These are phyloP conservation scores for Kalanchoe fedtschenkoi DNA, from an alignment of 164 flowering plant genomes.

Conservation along the genomic window DNA sequence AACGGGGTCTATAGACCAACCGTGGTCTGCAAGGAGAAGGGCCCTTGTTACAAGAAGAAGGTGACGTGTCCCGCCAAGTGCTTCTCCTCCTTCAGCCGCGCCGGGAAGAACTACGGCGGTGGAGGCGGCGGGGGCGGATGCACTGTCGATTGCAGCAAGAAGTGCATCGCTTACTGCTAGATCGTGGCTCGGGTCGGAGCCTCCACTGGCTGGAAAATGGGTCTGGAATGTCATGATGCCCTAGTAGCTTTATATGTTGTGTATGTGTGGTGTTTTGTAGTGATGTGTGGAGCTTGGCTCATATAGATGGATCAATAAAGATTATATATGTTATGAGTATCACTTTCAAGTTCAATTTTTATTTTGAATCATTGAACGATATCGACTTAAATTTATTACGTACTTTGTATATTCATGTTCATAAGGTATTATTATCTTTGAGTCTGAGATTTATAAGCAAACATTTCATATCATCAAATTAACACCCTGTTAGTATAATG, in stretches of 20 bases:
- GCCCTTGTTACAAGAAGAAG: constrained; percentile 69
- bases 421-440: too few relatives aligned
- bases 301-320: background rate
- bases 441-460: too few relatives aligned
- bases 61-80: constrained; percentile 81
- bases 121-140: constrained; percentile 98
- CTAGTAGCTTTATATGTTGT: background rate
- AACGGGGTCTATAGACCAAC: constrained; percentile 45
- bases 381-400: too few relatives aligned
- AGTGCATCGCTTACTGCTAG: constrained; percentile 68
- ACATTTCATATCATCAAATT: too few relatives aligned
- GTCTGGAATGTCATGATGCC: background rate
- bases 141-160: constrained; percentile 80
- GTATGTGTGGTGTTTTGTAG: background rate
- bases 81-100: constrained; percentile 54
- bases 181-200: background rate
- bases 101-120: constrained; percentile 68
- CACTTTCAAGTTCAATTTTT: too few relatives aligned
- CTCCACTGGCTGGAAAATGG: background rate
- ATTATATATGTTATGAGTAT: background rate
- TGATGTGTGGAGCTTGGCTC: background rate
- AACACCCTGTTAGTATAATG: too few relatives aligned
- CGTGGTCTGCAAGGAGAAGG: constrained; percentile 59
- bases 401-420: too few relatives aligned
- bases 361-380: too few relatives aligned